These are phyloP conservation scores for Rhodotorula sp. DNA, from an alignment of 1,284 basidiomycete species.

Conservation along the genomic window DNA sequence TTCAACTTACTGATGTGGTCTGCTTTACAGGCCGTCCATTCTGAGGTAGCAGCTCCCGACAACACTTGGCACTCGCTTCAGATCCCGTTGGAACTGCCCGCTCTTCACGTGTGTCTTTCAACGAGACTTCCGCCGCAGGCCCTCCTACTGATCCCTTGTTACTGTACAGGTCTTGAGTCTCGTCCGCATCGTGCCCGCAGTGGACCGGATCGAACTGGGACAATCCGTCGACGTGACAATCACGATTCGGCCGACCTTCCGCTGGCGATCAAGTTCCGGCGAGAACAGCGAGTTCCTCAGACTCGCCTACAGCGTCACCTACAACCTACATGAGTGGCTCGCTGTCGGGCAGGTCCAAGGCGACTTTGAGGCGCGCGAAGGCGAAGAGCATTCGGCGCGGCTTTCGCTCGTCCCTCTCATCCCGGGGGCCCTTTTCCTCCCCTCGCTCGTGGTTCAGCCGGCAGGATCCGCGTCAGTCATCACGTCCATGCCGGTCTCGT, in stretches of 20 bases:
- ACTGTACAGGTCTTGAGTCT: slow-evolving; percentile 33
- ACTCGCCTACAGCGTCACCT: slow-evolving; percentile 66
- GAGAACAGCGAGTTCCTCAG: neutral
- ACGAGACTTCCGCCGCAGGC: neutral
- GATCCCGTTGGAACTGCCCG: slow-evolving; percentile 77
- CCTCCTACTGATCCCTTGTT: neutral
- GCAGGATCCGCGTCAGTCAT: slow-evolving; percentile 51
- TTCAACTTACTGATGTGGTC: no score
- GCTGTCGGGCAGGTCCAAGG: slow-evolving; percentile 75
- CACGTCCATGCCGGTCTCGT: slow-evolving; percentile 47
- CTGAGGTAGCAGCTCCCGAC: neutral
- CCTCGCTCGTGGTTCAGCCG: slow-evolving; percentile 64
- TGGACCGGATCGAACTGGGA: slow-evolving; percentile 59
- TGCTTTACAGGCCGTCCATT: no score
- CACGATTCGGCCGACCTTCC: slow-evolving; percentile 65
- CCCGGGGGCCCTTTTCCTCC: slow-evolving; percentile 68
- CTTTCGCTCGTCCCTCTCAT: slow-evolving; percentile 73
- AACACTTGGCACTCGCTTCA: slow-evolving; percentile 20
- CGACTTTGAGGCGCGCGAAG: slow-evolving; percentile 65
- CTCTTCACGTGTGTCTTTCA: slow-evolving; percentile 62
- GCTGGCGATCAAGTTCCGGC: slow-evolving; percentile 58
- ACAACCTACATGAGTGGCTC: slow-evolving; percentile 75
- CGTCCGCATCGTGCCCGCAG: slow-evolving; percentile 28
- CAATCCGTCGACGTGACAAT: slow-evolving; percentile 68
- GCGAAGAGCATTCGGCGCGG: slow-evolving; percentile 55